phyloP scores from a whole-genome alignment of 2,329 filamentous ascomycete species.

The Fusarium vanettenii region DNA sequence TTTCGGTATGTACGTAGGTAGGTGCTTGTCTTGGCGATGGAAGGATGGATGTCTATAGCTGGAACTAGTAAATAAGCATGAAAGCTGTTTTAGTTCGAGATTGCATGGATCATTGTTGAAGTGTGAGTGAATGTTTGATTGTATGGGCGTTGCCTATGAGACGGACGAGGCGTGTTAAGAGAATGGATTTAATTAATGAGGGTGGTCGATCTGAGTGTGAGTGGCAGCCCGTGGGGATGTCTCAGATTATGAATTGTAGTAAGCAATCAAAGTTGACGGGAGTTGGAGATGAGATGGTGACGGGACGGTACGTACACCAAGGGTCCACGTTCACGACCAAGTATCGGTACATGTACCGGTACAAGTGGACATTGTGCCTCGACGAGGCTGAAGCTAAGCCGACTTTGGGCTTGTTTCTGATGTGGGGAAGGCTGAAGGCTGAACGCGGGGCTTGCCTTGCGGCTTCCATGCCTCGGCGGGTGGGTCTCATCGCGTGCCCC shows the following conservation, averaged over 20 bases:
- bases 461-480: not conserved
- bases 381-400: slow-evolving; percentile 19
- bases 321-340: not conserved
- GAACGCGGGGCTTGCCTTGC: not conserved
- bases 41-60: slow-evolving; percentile 27
- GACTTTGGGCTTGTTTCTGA: not conserved
- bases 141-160: slow-evolving; percentile 2
- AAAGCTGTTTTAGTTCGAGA: slow-evolving; percentile 26
- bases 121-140: not conserved
- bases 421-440: slow-evolving; percentile 14
- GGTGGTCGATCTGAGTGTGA: slow-evolving; percentile 7
- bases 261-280: not conserved
- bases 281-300: not conserved
- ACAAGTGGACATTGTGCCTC: not conserved
- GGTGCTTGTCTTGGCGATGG: slow-evolving; percentile 26
- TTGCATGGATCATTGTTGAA: not conserved
- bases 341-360: slow-evolving; percentile 24
- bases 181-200: not conserved
- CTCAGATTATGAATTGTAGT: not conserved
- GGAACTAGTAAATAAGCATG: slow-evolving; percentile 39
- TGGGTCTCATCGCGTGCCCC: slow-evolving; percentile 21
- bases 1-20: slow-evolving; percentile 10
- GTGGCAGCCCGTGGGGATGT: slow-evolving; percentile 8
- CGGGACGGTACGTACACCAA: not conserved
- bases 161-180: not conserved